Evolutionary conservation across 305 asterid genomes (phyloP), one percentile per base, ranked within the genome.

Genomic region (Solanum hybrid): DNA sequence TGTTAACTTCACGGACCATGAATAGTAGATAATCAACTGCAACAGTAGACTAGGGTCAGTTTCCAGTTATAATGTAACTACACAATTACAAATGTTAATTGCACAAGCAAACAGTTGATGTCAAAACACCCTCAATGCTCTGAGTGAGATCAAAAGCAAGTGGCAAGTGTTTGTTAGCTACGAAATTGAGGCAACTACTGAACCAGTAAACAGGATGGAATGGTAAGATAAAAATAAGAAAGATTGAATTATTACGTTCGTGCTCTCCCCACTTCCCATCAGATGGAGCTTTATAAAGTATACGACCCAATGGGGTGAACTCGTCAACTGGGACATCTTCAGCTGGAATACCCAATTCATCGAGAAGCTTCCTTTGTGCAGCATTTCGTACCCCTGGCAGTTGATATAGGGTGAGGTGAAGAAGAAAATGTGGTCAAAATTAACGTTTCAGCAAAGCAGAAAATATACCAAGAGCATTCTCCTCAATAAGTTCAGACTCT

Each of bases 181-280:
- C 73, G 13, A 28, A 46, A 83, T 46, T 29, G 87, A 82, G 26
- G 87, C 36, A 29, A 46, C 28, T 46, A 83, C 73, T 3, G 8
- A 83, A 83, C 73, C 28, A 29, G 36, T 29, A 14, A 40, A 20
- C 28, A 46, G 40, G 87, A 33, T 42, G 28, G 26, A 40, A 37
- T 2, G 3, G 42, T 37, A 37, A 37, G 42, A 37, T 37, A 37
- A 37, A 37, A 83, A 2, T 14, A 81, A 26, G 18, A 2, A 46
- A 51, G 40, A 40, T 84, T 29, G 87, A 61, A 20, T 33, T n/a
- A 77, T 95, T 94, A 97, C 99, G 90, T 93, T 97, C 99, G 85
- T 97, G 98, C 92, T 97, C 99, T 92, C 99, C 99, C 99, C 99
- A 97, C 92, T 95, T 96, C 78, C 99, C 99, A 87, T 97, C 99